These are phyloP conservation scores for Eimeria maxima DNA, from an alignment of 169 alveolate species.

Conservation along the genomic window DNA sequence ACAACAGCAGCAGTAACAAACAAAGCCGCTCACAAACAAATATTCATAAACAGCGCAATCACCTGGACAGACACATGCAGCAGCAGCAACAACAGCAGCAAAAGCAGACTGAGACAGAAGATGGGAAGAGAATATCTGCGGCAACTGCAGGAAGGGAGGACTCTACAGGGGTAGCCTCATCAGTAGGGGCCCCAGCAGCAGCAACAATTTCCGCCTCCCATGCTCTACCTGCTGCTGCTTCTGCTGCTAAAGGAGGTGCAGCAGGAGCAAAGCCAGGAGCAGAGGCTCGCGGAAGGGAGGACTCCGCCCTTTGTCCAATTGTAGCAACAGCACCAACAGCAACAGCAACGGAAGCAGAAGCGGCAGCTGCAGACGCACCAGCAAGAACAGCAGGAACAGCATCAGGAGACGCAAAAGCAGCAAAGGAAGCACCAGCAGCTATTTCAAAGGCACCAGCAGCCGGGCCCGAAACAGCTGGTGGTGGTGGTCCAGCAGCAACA, in stretches of 20 bases:
- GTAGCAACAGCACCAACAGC: conserved; percentile 10
- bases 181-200: conserved; percentile 2
- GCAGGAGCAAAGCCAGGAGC: background rate
- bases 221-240: background rate
- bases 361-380: background rate
- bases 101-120: background rate
- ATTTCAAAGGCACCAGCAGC: background rate
- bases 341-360: background rate
- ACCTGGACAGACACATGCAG: background rate
- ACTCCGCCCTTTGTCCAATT: background rate
- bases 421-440: background rate
- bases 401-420: background rate
- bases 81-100: background rate
- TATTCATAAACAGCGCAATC: background rate
- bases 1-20: background rate
- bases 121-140: background rate
- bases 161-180: background rate
- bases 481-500: background rate
- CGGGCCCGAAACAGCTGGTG: background rate
- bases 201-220: background rate
- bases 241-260: background rate
- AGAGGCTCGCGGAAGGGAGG: background rate
- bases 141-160: background rate
- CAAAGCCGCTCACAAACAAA: background rate
- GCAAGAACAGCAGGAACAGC: background rate